Evolutionary conservation across 2,329 filamentous ascomycete genomes (phyloP), one percentile per base, ranked within the genome.

Genomic region (Hysterium pulicare): DNA sequence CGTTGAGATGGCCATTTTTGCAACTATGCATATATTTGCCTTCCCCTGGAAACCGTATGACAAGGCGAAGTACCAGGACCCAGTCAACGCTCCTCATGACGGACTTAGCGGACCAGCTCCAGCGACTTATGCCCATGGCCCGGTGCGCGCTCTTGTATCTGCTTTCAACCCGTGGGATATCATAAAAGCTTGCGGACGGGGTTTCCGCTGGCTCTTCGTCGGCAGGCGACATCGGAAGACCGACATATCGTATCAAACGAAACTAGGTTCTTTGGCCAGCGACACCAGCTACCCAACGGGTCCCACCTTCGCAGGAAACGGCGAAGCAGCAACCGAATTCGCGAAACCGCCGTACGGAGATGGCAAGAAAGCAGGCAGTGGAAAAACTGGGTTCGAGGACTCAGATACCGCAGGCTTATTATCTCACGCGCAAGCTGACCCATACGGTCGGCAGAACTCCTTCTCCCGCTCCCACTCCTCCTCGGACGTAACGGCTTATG

Each of bases 101-200:
- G 47, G 43, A 31, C 45, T 49, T 15, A 44, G 45, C 15, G 41
- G 44, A 2, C 33, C 50, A 11, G n/a, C 41, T 7, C 50, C 53
- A 4, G 47, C 47, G 5, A 43, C 28, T 2, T 86, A 87, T 34
- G 69, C 77, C 43, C 84, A 86, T 10, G 85, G 86, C 2, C 75
- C 77, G 34, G 60, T 83, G 31, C 74, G 75, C 48, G 88, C 87
- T 3, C 63, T 91, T 5, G 62, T 74, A 1, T 84, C 91, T 55
- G 83, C 87, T 1, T 75, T 90, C 61, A 93, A 93, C 56, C 77
- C 86, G 0, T 88, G 87, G 83, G 89, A 95, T 62, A 78, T 94
- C 32, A 69, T 88, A 58, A 94, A 90, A 68, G 86, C 86, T 0
- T 82, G 86, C 47, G 86, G 84, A 7, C 79, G 89, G 38, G 85